phyloP scores from a whole-genome alignment of 257 asterid genomes.

The Forsythia viridissima region DNA sequence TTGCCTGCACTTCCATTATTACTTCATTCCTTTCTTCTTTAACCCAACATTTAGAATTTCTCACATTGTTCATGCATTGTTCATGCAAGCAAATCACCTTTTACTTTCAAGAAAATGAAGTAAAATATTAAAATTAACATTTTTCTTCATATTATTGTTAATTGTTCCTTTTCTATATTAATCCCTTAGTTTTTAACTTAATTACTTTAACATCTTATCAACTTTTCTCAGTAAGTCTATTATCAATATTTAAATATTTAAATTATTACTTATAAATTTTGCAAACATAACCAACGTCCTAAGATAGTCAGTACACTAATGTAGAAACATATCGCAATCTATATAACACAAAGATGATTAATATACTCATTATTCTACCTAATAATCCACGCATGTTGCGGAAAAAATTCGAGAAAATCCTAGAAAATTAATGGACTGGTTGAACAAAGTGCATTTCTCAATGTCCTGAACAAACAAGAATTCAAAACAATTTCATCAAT shows the following conservation, averaged over 20 bases:
- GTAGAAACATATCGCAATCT: slow-evolving; percentile 7
- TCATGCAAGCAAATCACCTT: too few relatives aligned
- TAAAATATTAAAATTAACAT: background rate
- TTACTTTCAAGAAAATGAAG: background rate
- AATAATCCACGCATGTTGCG: slow-evolving; percentile 82
- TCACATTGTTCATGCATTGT: too few relatives aligned
- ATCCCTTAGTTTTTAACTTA: background rate
- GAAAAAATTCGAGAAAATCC: slow-evolving; percentile 83
- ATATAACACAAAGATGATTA: slow-evolving; percentile 3
- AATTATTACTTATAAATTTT: background rate
- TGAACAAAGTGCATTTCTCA: slow-evolving; percentile 53
- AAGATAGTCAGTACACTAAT: background rate
- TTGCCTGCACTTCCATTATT: background rate
- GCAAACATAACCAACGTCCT: background rate
- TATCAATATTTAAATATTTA: background rate
- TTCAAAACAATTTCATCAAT: slow-evolving; percentile 18
- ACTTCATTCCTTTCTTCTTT: background rate
- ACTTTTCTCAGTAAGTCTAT: background rate
- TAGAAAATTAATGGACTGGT: slow-evolving; percentile 76
- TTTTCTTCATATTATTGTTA: background rate
- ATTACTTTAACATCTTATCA: background rate
- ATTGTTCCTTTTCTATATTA: background rate
- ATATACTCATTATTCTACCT: slow-evolving; percentile 44
- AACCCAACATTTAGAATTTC: background rate
- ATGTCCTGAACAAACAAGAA: slow-evolving; percentile 49